Evolutionary conservation across 305 asterid species (phyloP).

Genomic region (Caryopteris hybrid): DNA sequence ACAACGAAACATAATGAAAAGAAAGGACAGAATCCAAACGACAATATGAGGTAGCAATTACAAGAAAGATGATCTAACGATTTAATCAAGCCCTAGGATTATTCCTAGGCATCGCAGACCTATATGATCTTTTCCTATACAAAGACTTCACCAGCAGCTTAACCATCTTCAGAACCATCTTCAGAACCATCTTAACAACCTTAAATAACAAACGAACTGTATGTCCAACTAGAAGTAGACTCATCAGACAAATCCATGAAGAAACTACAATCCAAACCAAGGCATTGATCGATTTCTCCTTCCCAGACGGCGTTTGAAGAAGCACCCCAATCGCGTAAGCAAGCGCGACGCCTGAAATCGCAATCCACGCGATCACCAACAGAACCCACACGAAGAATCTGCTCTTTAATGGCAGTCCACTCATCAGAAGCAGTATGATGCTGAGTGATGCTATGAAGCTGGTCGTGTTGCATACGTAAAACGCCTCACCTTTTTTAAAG

Average conservation of each 20-base stretch:
- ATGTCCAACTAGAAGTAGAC: slow-evolving; percentile 23
- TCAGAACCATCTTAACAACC: not conserved
- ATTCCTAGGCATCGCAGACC: not conserved
- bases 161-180: not conserved
- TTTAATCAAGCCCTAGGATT: not conserved
- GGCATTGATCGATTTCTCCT: not conserved
- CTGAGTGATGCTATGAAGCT: slow-evolving; percentile 39
- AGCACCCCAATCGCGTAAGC: slow-evolving; percentile 28
- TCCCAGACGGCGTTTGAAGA: slow-evolving; percentile 1
- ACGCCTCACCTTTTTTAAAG: not conserved
- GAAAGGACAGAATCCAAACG: too few relatives aligned
- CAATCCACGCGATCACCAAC: slow-evolving; percentile 38
- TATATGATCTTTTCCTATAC: not conserved
- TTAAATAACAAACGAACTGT: slow-evolving; percentile 16
- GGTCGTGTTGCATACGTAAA: slow-evolving; percentile 21
- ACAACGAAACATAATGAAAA: too few relatives aligned
- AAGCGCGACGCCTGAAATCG: slow-evolving; percentile 31
- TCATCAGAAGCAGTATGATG: slow-evolving; percentile 41
- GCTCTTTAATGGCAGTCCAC: slow-evolving; percentile 37
- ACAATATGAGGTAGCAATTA: too few relatives aligned
- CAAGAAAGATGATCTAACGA: too few relatives aligned
- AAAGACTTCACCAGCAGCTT: not conserved
- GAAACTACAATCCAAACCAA: slow-evolving; percentile 6
- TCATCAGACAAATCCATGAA: slow-evolving; percentile 23
- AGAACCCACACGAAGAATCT: slow-evolving; percentile 30